phyloP scores from a whole-genome alignment of 495 filamentous ascomycete species.

The Annulohypoxylon bovei region DNA sequence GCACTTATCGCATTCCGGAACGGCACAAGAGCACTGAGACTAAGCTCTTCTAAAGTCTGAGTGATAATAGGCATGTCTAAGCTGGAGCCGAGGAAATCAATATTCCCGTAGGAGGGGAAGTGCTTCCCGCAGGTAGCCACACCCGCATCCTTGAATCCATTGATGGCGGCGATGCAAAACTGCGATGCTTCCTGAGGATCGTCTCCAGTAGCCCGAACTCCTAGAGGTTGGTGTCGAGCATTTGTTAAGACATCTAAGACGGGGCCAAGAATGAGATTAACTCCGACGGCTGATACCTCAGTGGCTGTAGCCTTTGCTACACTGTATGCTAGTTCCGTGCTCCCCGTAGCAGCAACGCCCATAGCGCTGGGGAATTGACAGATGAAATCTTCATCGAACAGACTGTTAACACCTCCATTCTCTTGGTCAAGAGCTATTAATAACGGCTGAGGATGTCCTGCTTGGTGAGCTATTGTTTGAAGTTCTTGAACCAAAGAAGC shows the following conservation, averaged over 20 bases:
- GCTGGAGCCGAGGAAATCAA: conserved; percentile 88
- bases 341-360: conserved; percentile 88
- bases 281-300: conserved; percentile 84
- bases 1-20: conserved; percentile 86
- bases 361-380: conserved; percentile 92
- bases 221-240: conserved; percentile 84
- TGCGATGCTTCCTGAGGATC: conserved; percentile 90
- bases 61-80: conserved; percentile 91
- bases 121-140: conserved; percentile 89
- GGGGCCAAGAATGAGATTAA: conserved; percentile 91
- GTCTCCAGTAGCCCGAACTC: conserved; percentile 83
- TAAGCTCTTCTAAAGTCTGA: conserved; percentile 87
- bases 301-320: conserved; percentile 87
- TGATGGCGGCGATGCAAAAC: conserved; percentile 87
- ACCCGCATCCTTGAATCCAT: conserved; percentile 87
- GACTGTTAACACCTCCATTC: conserved; percentile 93
- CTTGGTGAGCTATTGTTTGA: conserved; percentile 85
- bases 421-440: conserved; percentile 90
- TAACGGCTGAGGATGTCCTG: conserved; percentile 84
- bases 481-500: conserved; percentile 83
- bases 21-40: conserved; percentile 81
- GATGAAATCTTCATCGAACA: conserved; percentile 91
- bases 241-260: conserved; percentile 92
- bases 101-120: conserved; percentile 90
- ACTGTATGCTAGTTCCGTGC: conserved; percentile 77